A percentile compares a stretch with the other conserved stretches of the same genome.
These are phyloP conservation scores for Uronychia setigera DNA, from an alignment of 73 alveolate genomes.

Conservation along the genomic window DNA sequence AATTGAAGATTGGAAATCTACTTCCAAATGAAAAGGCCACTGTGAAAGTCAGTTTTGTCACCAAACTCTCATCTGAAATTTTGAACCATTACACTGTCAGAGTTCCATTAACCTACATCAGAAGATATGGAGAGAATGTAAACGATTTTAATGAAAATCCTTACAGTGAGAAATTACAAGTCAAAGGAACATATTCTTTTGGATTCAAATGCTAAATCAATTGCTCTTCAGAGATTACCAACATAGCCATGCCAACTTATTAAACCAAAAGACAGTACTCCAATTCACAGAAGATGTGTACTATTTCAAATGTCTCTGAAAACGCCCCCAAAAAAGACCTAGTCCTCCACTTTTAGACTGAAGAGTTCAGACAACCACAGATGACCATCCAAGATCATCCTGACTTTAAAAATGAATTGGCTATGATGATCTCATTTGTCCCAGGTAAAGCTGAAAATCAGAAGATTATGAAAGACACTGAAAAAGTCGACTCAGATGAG, in stretches of 20 bases:
- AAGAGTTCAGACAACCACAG: conserved; percentile 22
- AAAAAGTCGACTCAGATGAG: background rate
- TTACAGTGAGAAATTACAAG: background rate
- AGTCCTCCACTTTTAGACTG: background rate
- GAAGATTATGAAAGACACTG: background rate
- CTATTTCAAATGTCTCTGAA: background rate
- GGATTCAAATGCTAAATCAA: background rate
- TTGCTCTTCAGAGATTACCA: background rate
- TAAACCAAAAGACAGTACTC: background rate
- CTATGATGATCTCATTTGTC: conserved; percentile 24
- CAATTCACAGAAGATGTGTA: background rate
- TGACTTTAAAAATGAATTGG: conserved; percentile 1
- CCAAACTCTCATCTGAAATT: conserved; percentile 5
- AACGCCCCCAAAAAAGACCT: background rate
- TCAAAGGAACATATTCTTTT: background rate
- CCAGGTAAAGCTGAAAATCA: conserved; percentile 3
- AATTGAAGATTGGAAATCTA: conserved; percentile 33
- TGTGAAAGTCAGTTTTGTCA: conserved; percentile 16
- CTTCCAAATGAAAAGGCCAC: conserved; percentile 7
- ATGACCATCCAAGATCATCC: background rate
- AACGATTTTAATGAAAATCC: background rate
- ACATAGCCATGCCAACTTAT: background rate
- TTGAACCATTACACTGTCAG: background rate
- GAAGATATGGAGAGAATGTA: conserved; percentile 22
- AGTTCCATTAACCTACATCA: conserved; percentile 9